A percentile compares a stretch with the other conserved stretches of the same genome.
Evolutionary conservation across 1,139 yeast species (phyloP).

Genomic region (Hanseniaspora uvarum): DNA sequence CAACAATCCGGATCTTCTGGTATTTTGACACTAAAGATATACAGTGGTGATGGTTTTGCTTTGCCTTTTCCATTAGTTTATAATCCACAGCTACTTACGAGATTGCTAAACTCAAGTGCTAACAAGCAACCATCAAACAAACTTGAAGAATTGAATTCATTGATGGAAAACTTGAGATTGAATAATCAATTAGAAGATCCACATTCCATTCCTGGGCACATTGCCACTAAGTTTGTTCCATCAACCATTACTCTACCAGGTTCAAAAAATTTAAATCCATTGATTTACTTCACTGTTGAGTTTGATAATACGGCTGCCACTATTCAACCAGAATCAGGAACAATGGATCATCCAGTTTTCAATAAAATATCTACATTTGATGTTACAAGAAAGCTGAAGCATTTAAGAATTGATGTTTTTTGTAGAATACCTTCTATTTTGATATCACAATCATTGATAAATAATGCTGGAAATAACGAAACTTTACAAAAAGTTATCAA

Average conservation of each 20-base stretch:
- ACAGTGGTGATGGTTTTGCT: slow-evolving; percentile 28
- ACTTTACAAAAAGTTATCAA: slow-evolving; percentile 31
- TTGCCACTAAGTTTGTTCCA: slow-evolving; percentile 42
- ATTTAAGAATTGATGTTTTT: slow-evolving; percentile 58
- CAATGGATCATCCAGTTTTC: slow-evolving; percentile 57
- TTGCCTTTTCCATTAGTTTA: slow-evolving; percentile 29
- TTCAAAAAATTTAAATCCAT: slow-evolving; percentile 40
- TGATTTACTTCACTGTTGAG: slow-evolving; percentile 61
- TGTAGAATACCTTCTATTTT: slow-evolving; percentile 64
- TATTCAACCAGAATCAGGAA: slow-evolving; percentile 70
- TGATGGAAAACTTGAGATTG: slow-evolving; percentile 14
- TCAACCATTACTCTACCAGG: slow-evolving; percentile 56
- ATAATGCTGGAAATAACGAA: slow-evolving; percentile 29
- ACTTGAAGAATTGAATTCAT: slow-evolving; percentile 11
- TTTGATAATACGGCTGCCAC: slow-evolving; percentile 74
- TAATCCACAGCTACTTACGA: slow-evolving; percentile 24
- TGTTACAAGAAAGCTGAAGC: slow-evolving; percentile 57
- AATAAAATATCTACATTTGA: slow-evolving; percentile 86
- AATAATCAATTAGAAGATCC: slow-evolving; percentile 1
- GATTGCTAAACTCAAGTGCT: slow-evolving; percentile 16
- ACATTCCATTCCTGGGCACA: slow-evolving; percentile 25
- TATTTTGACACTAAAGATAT: slow-evolving; percentile 28
- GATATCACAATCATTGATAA: slow-evolving; percentile 40
- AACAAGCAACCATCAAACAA: slow-evolving; percentile 14
- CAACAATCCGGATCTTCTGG: slow-evolving; percentile 19